Evolutionary conservation across 345 rosid genomes (phyloP).

Genomic region (Gossypium herbaceum): DNA sequence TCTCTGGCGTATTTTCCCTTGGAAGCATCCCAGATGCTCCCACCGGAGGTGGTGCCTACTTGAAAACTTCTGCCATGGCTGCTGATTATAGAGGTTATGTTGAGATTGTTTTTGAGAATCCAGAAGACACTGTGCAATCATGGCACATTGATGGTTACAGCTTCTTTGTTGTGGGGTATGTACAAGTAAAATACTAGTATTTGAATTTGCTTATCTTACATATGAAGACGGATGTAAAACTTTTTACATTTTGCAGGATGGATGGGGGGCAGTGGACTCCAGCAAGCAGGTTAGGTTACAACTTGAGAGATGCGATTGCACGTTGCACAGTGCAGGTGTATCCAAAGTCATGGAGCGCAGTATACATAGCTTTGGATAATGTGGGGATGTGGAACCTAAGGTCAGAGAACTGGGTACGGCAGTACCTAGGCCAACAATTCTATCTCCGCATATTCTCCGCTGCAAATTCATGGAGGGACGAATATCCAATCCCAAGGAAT

Average conservation of each 20-base stretch:
- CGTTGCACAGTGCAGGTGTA: slow-evolving; percentile 70
- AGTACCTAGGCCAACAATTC: slow-evolving; percentile 69
- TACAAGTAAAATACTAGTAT: background rate
- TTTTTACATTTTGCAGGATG: slow-evolving; percentile 37
- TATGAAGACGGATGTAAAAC: background rate
- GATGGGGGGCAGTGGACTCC: slow-evolving; percentile 73
- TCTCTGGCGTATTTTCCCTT: slow-evolving; percentile 61
- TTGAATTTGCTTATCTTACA: background rate
- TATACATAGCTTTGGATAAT: slow-evolving; percentile 64
- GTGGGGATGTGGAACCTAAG: slow-evolving; percentile 82
- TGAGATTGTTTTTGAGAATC: slow-evolving; percentile 76
- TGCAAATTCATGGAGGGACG: slow-evolving; percentile 63
- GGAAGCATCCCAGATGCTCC: slow-evolving; percentile 71
- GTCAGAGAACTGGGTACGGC: slow-evolving; percentile 67
- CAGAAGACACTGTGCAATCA: slow-evolving; percentile 66
- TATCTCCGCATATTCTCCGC: slow-evolving; percentile 53
- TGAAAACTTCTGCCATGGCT: slow-evolving; percentile 79
- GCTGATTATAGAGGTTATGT: slow-evolving; percentile 61
- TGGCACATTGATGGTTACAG: slow-evolving; percentile 88
- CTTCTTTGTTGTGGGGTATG: slow-evolving; percentile 91
- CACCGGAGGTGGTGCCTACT: slow-evolving; percentile 53
- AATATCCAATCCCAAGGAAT: slow-evolving; percentile 58
- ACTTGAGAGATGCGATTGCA: slow-evolving; percentile 55
- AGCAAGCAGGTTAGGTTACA: slow-evolving; percentile 48
- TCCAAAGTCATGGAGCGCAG: slow-evolving; percentile 69